Conservation (phyloP, 305 asterid genomes). For the Lippia alba region DNA sequence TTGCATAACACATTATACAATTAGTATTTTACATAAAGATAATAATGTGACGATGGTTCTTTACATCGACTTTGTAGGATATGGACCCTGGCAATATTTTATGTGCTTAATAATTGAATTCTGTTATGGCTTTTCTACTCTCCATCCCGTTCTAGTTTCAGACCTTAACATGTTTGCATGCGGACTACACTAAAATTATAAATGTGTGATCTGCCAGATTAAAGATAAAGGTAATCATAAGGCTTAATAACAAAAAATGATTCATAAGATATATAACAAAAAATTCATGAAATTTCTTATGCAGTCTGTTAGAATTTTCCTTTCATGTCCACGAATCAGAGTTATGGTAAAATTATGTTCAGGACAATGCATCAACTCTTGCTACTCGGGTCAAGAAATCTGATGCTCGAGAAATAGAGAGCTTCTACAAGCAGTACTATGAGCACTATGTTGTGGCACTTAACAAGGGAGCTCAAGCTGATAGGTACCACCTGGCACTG, state of each 20-base stretch:
- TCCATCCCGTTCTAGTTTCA: not conserved
- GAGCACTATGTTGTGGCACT: conserved; percentile 79
- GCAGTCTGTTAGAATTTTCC: conserved; percentile 4
- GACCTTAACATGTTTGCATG: not conserved
- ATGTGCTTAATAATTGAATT: not conserved
- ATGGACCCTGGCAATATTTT: not conserved
- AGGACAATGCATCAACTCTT: conserved; percentile 81
- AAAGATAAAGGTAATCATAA: not conserved
- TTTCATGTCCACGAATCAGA: conserved; percentile 13
- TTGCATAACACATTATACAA: not conserved
- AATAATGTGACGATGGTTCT: not conserved
- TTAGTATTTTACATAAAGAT: not conserved
- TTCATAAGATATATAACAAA: not conserved
- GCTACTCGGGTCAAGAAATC: conserved; percentile 74
- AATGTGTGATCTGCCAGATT: not conserved
- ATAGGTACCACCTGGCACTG: conserved; percentile 52
- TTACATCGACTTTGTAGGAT: conserved; percentile 1
- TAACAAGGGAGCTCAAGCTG: conserved; percentile 85
- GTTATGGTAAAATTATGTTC: conserved; percentile 29
- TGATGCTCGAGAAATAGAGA: conserved; percentile 79
- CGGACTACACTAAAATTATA: not conserved
- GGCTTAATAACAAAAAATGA: conserved; percentile 9
- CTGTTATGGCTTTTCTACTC: conserved; percentile 1
- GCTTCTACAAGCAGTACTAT: conserved; percentile 82
- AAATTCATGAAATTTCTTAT: conserved; percentile 2